Percentiles rank a stretch among this genome's conserved stretches.
phyloP scores from a whole-genome alignment of 2,329 filamentous ascomycete species.

The Oidium heveae region DNA sequence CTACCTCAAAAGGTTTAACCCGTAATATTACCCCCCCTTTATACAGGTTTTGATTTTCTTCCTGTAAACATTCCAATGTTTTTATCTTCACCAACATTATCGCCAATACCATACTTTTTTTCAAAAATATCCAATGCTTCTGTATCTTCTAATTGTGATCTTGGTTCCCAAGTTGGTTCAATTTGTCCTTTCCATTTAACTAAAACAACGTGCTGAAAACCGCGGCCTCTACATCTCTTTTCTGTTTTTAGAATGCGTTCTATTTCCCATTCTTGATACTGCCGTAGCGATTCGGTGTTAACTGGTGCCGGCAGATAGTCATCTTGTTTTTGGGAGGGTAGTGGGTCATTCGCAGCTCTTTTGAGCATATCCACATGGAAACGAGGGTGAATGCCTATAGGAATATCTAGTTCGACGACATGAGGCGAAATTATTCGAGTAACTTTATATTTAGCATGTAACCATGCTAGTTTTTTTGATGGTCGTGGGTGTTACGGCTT shows the following conservation, averaged over 20 bases:
- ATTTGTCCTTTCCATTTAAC: background rate
- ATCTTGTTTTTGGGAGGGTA: background rate
- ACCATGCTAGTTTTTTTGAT: too few relatives aligned
- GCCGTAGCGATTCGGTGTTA: too few relatives aligned
- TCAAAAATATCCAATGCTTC: background rate
- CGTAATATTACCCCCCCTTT: too few relatives aligned
- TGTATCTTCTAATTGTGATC: too few relatives aligned
- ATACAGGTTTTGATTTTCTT: too few relatives aligned
- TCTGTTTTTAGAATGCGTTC: background rate
- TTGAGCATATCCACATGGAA: background rate
- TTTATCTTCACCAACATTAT: background rate
- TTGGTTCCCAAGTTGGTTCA: background rate
- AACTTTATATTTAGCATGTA: background rate
- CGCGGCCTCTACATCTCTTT: background rate
- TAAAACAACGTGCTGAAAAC: background rate
- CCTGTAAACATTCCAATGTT: too few relatives aligned
- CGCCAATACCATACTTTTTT: background rate
- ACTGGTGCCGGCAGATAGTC: background rate
- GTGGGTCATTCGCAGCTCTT: background rate
- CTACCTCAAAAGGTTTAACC: too few relatives aligned
- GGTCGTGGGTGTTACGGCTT: too few relatives aligned
- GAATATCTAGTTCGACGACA: background rate
- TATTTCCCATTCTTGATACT: background rate
- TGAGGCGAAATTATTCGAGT: background rate
- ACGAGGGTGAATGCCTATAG: background rate